Evolutionary conservation across 1,139 yeast genomes (phyloP).

Genomic region (Pichia sp.): DNA sequence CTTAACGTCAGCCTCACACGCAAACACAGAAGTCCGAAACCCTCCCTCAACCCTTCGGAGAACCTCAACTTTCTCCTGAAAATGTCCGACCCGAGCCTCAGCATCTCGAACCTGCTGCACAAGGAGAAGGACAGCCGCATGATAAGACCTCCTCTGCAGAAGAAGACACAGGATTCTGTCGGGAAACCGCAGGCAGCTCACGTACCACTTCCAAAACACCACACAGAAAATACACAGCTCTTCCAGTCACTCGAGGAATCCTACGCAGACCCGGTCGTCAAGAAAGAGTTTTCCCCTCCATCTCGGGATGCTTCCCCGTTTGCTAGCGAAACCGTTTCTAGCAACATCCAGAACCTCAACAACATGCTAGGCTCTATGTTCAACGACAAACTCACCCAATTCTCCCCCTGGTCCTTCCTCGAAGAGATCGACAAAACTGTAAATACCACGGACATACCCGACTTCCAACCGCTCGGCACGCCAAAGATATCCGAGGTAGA

Average conservation of each 20-base stretch:
- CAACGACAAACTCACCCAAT: constrained; percentile 13
- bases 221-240: not conserved
- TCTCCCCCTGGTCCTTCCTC: constrained; percentile 19
- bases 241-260: constrained; percentile 8
- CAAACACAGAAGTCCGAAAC: not conserved
- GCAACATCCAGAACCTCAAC: constrained; percentile 18
- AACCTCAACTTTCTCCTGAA: constrained; percentile 16
- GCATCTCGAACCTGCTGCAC: not conserved
- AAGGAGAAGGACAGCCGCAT: not conserved
- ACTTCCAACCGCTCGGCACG: not conserved
- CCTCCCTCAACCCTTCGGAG: constrained; percentile 15
- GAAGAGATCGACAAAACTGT: constrained; percentile 16
- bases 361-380: constrained; percentile 15
- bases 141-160: not conserved
- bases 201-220: not conserved
- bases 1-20: no score
- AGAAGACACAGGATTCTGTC: not conserved
- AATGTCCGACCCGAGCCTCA: constrained; percentile 9
- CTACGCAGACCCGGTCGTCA: not conserved
- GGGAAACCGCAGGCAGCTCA: not conserved
- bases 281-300: not conserved
- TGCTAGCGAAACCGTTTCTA: constrained; percentile 9
- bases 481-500: not conserved
- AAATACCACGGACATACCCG: not conserved
- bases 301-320: not conserved